Conservation (phyloP, 1,284 basidiomycete genomes). For the Entoloma clypeatum region DNA sequence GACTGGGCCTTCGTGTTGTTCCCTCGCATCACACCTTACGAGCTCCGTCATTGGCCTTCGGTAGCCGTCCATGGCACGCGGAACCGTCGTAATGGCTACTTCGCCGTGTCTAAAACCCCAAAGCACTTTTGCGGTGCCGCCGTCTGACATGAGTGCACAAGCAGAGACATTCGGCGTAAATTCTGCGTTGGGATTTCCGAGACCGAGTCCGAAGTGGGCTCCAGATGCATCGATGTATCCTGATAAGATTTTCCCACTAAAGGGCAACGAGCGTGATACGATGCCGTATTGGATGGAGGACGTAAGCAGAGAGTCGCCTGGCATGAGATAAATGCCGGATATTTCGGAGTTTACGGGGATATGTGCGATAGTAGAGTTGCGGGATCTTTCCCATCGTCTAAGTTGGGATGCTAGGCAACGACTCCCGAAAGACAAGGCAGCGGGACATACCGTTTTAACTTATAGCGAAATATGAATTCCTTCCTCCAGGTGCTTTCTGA, state of each 20-base stretch:
- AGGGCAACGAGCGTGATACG: conserved; percentile 70
- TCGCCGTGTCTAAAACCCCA: conserved; percentile 79
- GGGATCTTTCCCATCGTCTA: conserved; percentile 73
- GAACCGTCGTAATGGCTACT: conserved; percentile 58
- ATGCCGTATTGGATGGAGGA: conserved; percentile 70
- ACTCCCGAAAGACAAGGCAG: conserved; percentile 4
- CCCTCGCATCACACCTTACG: conserved; percentile 43
- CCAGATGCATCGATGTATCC: conserved; percentile 73
- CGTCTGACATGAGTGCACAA: conserved; percentile 55
- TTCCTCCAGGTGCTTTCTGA: conserved; percentile 61
- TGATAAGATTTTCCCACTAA: conserved; percentile 66
- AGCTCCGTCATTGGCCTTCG: conserved; percentile 44
- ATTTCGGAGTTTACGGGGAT: conserved; percentile 55
- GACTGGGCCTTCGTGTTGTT: conserved; percentile 61
- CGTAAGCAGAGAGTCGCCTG: conserved; percentile 55
- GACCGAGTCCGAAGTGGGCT: conserved; percentile 57
- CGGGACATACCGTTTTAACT: conserved; percentile 44
- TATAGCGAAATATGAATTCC: conserved; percentile 59
- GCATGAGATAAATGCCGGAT: conserved; percentile 55
- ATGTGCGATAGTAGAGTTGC: conserved; percentile 58
- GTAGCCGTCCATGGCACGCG: conserved; percentile 52
- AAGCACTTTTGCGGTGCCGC: conserved; percentile 63
- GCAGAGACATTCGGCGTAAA: conserved; percentile 66
- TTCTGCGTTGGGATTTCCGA: conserved; percentile 76
- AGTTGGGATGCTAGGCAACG: conserved; percentile 11